Percentiles rank a stretch among this genome's conserved stretches.
phyloP scores from a whole-genome alignment of 257 asterid species.

The Sherardia arvensis region DNA sequence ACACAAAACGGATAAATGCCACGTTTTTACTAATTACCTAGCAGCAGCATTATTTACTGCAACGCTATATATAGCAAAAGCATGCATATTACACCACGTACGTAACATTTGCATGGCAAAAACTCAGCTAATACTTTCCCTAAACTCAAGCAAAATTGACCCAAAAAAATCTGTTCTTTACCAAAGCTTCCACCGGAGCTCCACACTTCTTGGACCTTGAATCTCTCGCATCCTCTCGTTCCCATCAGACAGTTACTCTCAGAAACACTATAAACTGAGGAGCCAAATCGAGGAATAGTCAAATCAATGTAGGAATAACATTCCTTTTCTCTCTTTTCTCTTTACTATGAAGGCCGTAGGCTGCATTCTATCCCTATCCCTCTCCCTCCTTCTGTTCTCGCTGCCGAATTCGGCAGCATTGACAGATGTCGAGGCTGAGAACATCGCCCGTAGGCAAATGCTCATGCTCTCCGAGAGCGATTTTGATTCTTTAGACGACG shows the following conservation, averaged over 20 bases:
- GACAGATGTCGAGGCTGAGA: conserved; percentile 20
- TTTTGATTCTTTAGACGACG: neutral
- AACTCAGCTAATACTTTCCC: neutral
- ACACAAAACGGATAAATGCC: too few species aligned
- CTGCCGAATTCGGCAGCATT: conserved; percentile 15
- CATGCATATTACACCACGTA: neutral
- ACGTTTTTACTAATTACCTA: too few species aligned
- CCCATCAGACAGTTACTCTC: neutral
- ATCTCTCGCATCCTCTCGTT: neutral
- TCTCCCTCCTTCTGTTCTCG: conserved; percentile 14
- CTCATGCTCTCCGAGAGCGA: neutral
- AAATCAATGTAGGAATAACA: neutral
- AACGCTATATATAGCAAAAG: too few species aligned
- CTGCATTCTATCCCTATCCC: conserved; percentile 29
- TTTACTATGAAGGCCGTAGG: conserved; percentile 41
- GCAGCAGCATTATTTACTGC: too few species aligned
- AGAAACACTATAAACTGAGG: too few species aligned
- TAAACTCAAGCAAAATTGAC: neutral
- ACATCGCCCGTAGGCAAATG: conserved; percentile 27
- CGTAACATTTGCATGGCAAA: neutral
- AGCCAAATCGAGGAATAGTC: neutral
- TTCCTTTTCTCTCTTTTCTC: conserved; percentile 40
- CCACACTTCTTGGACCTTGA: neutral
- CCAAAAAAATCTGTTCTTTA: neutral
- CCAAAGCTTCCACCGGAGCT: neutral